Evolutionary conservation across 1,139 yeast genomes (phyloP).

Genomic region (Wickerhamomyces sp.): DNA sequence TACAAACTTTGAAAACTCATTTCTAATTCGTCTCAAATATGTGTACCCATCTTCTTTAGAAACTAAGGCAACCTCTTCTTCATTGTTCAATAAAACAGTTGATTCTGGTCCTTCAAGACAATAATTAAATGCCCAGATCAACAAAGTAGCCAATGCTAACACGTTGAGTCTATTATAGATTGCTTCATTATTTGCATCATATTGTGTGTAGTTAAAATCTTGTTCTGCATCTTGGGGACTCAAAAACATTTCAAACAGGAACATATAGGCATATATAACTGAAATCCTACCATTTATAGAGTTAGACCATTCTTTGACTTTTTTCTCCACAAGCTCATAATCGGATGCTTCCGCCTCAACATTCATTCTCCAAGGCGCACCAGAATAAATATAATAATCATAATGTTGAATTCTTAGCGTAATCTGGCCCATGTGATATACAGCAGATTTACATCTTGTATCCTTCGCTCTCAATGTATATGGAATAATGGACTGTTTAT

Average conservation of each 20-base stretch:
- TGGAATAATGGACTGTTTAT: constrained; percentile 9
- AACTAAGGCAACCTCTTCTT: constrained; percentile 10
- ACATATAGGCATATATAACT: constrained; percentile 59
- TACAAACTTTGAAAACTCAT: constrained; percentile 31
- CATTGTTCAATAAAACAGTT: constrained; percentile 15
- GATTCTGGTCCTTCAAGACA: constrained; percentile 53
- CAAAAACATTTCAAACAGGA: constrained; percentile 58
- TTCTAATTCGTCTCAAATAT: constrained; percentile 35
- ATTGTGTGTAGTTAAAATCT: constrained; percentile 27
- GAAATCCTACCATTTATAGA: constrained; percentile 40
- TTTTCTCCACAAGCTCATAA: constrained; percentile 45
- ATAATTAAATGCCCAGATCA: constrained; percentile 57
- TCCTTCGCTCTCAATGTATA: constrained; percentile 24
- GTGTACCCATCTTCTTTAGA: constrained; percentile 20
- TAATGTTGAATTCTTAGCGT: constrained; percentile 67
- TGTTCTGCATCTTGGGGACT: constrained; percentile 35
- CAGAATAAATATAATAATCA: constrained; percentile 74
- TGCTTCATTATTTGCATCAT: constrained; percentile 48
- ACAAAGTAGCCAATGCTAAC: constrained; percentile 45
- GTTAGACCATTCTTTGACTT: constrained; percentile 48
- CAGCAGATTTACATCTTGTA: constrained; percentile 49
- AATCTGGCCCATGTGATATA: constrained; percentile 70
- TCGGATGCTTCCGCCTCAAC: constrained; percentile 59
- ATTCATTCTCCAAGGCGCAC: constrained; percentile 80
- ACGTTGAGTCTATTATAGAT: constrained; percentile 53